Percentiles rank a stretch among this genome's conserved stretches.
Evolutionary conservation across 768 basidiomycete species (phyloP).

Genomic region (Sistotremastrum suecicum): DNA sequence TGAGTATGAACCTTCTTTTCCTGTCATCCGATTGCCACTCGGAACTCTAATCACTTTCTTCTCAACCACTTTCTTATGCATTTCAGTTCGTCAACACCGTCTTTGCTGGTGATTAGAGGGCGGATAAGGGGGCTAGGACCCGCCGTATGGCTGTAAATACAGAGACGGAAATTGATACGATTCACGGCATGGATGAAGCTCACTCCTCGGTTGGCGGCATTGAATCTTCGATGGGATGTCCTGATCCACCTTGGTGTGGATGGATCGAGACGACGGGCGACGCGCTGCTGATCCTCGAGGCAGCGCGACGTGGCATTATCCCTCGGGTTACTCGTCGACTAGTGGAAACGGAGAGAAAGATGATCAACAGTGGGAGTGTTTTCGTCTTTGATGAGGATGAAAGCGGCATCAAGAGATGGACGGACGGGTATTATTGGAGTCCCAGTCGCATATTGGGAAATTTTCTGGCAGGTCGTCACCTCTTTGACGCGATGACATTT

Average conservation of each 20-base stretch:
- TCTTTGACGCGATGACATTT: neutral
- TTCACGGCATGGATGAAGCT: no score
- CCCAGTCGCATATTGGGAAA: slow-evolving; percentile 88
- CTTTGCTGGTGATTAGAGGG: no score
- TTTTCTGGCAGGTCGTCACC: slow-evolving; percentile 41
- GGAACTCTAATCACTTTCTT: no score
- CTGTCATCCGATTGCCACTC: no score
- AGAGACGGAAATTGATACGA: no score
- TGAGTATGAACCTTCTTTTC: no score
- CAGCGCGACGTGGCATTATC: slow-evolving; percentile 77
- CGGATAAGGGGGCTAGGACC: no score
- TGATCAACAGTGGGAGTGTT: slow-evolving; percentile 87
- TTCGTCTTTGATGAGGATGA: slow-evolving; percentile 98
- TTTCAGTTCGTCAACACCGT: no score
- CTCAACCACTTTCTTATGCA: no score
- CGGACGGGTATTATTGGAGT: slow-evolving; percentile 94
- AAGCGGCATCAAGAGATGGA: slow-evolving; percentile 96
- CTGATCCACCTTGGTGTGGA: slow-evolving; percentile 80
- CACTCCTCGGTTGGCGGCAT: no score
- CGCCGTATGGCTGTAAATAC: no score
- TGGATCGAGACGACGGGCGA: slow-evolving; percentile 95
- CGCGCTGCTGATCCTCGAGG: slow-evolving; percentile 93
- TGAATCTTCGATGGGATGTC: no score
- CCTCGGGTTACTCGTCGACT: slow-evolving; percentile 86
- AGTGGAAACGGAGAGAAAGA: slow-evolving; percentile 81